Evolutionary conservation across 2,329 filamentous ascomycete genomes (phyloP).

Genomic region (Aureobasidium zeae): DNA sequence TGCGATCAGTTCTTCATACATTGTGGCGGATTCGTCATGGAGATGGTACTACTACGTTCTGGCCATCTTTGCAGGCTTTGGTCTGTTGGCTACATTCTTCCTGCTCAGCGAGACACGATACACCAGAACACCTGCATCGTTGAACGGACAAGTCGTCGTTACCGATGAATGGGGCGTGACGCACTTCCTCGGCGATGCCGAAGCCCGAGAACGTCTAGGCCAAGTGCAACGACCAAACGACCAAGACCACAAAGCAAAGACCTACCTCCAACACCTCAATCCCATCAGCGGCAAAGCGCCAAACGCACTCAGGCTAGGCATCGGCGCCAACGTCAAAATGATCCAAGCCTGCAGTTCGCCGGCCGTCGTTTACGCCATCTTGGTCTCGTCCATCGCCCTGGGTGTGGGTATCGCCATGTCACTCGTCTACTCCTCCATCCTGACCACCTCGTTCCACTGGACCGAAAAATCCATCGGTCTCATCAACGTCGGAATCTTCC

Average conservation of each 20-base stretch:
- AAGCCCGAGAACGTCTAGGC: conserved; percentile 22
- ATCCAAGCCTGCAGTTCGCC: conserved; percentile 30
- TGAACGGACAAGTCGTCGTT: conserved; percentile 30
- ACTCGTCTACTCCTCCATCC: conserved; percentile 32
- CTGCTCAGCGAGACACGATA: conserved; percentile 35
- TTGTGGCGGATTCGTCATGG: conserved; percentile 31
- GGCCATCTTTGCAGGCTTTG: conserved; percentile 28
- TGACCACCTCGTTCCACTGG: conserved; percentile 30
- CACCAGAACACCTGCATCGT: conserved; percentile 27
- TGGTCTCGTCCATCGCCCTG: conserved; percentile 31
- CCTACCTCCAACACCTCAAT: conserved; percentile 19
- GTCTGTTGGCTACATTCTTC: conserved; percentile 32
- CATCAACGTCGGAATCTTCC: conserved; percentile 23
- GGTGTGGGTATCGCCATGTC: conserved; percentile 33
- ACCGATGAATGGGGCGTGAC: conserved; percentile 36
- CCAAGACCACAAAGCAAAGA: conserved; percentile 10
- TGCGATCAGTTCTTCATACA: conserved; percentile 30
- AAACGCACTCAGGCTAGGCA: conserved; percentile 17
- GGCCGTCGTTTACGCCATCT: conserved; percentile 32
- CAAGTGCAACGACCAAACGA: conserved; percentile 12
- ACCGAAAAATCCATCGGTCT: conserved; percentile 20
- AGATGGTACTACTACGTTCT: conserved; percentile 38
- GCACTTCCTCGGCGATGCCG: conserved; percentile 25
- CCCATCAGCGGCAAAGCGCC: conserved; percentile 15
- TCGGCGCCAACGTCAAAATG: conserved; percentile 25